phyloP scores from a whole-genome alignment of 192 early-diverging fungal genomes.

The Dissophora ornata region DNA sequence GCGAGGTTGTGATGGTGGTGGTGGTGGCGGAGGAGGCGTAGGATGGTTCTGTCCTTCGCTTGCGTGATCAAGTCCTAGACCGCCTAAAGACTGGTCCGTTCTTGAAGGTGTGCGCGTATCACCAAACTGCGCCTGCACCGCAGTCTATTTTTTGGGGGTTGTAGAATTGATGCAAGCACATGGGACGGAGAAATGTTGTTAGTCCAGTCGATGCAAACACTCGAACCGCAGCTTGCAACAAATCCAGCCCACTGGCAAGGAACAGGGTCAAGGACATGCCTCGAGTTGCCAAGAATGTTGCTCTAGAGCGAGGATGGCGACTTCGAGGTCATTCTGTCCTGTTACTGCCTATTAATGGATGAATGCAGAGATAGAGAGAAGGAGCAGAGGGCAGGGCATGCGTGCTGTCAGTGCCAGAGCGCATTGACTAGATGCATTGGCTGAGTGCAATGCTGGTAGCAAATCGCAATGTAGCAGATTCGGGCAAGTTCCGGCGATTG shows the following conservation, averaged over 20 bases:
- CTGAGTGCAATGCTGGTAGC: too few species aligned
- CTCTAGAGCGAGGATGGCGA: slow-evolving; percentile 44
- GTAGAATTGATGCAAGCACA: too few species aligned
- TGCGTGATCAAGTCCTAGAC: slow-evolving; percentile 27
- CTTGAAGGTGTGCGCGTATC: slow-evolving; percentile 35
- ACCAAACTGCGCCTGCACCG: slow-evolving; percentile 55
- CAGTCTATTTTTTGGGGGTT: slow-evolving; percentile 43
- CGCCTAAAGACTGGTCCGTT: slow-evolving; percentile 41
- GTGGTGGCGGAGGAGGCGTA: slow-evolving; percentile 40
- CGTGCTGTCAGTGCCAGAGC: too few species aligned
- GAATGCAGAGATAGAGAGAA: neutral
- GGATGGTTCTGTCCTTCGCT: slow-evolving; percentile 18
- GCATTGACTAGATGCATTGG: too few species aligned
- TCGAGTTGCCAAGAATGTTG: slow-evolving; percentile 53
- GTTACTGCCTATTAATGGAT: slow-evolving; percentile 34
- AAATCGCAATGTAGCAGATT: too few species aligned
- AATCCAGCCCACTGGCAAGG: too few species aligned
- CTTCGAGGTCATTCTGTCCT: slow-evolving; percentile 47
- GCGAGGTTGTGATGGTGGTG: slow-evolving; percentile 19
- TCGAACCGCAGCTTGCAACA: neutral
- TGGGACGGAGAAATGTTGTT: neutral
- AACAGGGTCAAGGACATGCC: slow-evolving; percentile 14
- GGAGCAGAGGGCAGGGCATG: too few species aligned
- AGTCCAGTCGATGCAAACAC: neutral
- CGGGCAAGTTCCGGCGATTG: neutral